A percentile compares a stretch with the other conserved stretches of the same genome.
These are phyloP conservation scores for Globisporangium barbulae DNA, from an alignment of 352 stramenopile species.

Conservation along the genomic window DNA sequence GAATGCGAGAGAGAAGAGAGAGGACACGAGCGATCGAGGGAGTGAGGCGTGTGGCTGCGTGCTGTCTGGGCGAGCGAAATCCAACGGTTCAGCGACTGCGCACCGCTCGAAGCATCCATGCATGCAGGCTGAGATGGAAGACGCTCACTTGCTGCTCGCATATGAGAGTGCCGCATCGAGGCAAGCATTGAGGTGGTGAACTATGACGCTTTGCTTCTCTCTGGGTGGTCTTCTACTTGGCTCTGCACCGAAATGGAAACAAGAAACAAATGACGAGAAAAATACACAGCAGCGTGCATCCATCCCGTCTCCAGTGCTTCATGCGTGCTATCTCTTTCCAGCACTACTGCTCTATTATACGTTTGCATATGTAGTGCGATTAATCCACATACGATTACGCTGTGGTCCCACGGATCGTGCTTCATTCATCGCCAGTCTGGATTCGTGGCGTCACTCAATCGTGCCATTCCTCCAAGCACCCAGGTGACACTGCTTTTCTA, in stretches of 20 bases:
- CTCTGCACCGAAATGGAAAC: neutral
- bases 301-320: neutral
- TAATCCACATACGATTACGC: no score
- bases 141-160: neutral
- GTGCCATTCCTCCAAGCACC: neutral
- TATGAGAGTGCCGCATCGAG: neutral
- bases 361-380: neutral
- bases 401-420: no score
- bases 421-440: no score
- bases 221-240: neutral
- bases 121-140: neutral
- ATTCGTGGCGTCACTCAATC: neutral
- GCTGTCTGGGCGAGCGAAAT: neutral
- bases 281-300: neutral
- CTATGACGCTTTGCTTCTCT: neutral
- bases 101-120: neutral
- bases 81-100: neutral
- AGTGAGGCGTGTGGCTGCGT: neutral
- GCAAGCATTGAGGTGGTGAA: neutral
- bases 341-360: neutral
- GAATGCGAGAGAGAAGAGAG: conserved; percentile 11
- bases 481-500: neutral
- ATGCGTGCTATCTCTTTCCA: neutral
- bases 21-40: neutral
- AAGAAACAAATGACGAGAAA: neutral